Evolutionary conservation across 495 filamentous ascomycete genomes (phyloP).

Genomic region (Trichoderma virens): DNA sequence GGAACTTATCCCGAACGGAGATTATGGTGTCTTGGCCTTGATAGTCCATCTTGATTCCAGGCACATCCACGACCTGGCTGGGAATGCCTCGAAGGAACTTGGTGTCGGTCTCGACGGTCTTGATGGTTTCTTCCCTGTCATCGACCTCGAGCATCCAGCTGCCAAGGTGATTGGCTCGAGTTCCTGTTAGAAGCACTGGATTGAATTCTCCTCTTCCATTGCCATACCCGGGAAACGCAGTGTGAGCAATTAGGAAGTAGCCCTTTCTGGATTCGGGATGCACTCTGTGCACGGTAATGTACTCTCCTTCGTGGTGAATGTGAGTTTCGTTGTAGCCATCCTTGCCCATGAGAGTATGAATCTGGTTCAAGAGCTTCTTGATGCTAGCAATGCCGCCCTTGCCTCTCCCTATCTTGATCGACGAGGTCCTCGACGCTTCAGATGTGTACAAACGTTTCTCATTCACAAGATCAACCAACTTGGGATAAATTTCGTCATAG

Average conservation of each 20-base stretch:
- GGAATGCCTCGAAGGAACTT: constrained; percentile 70
- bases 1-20: constrained; percentile 70
- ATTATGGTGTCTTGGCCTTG: constrained; percentile 67
- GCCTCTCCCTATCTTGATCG: constrained; percentile 52
- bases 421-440: constrained; percentile 49
- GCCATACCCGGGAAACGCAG: constrained; percentile 83
- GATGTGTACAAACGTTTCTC: constrained; percentile 79
- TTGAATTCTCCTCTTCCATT: constrained; percentile 68
- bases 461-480: constrained; percentile 78
- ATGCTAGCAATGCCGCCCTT: constrained; percentile 79
- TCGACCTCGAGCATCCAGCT: constrained; percentile 87
- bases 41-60: constrained; percentile 60
- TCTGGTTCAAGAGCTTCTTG: constrained; percentile 84
- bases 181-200: constrained; percentile 67
- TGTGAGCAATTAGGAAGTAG: constrained; percentile 91
- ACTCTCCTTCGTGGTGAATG: constrained; percentile 92
- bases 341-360: constrained; percentile 88
- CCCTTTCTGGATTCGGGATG: constrained; percentile 86
- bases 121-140: constrained; percentile 53
- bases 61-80: constrained; percentile 64
- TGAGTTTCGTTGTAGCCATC: constrained; percentile 92
- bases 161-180: constrained; percentile 70
- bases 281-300: constrained; percentile 91
- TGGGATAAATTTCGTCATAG: constrained; percentile 96
- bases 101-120: constrained; percentile 58